Base-by-base conservation (phyloP, 108 stramenopile species). In the Nitzschia putrida region DNA sequence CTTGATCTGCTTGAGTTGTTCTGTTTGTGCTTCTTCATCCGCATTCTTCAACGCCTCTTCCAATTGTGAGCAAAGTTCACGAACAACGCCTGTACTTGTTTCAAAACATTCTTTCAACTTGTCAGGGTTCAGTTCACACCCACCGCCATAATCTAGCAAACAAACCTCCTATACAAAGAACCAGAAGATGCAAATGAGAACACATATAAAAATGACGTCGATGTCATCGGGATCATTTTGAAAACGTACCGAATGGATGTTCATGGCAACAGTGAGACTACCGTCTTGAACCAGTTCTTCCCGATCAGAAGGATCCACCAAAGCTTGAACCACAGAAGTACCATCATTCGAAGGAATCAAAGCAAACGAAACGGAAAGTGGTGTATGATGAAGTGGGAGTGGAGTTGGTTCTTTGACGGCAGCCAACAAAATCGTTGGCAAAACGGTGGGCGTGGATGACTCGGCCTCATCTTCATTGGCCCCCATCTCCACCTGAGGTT, bases 351-450 rank as follows among this genome's bases (percentile, higher is more conserved):
- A 84, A n/a, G 89, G 83, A 67, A 95, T 85, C 25, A 96, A 67
- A 3, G 90, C 95, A 82, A 96, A 97, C 0, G 93, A 88, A 39
- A 95, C 78, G 38, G 91, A 88, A 9, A 96, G 75, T 21, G 96
- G 96, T 24, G 93, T 89, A 72, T 97, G 96, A 76, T 97, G 96
- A 68, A 97, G 69, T 12, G 96, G 93, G 44, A 97, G 80, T 18
- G 96, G 95, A 22, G 89, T 81, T 12, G 95, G 88, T 71, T 97
- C 96, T 57, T 89, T 88, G 44, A 93, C 87, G 51, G 90, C 91
- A 16, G 89, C 83, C 53, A 90, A 83, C 57, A 86, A 73, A 37
- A 86, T 78, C 8, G 66, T 72, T 7, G 85, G 78, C 73, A 79
- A 53, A 16, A 24, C 60, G 10, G 26, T 40, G 38, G 26, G 41